phyloP scores from a whole-genome alignment of 176 grass and related monocot species.

The Rhynchospora breviuscula region DNA sequence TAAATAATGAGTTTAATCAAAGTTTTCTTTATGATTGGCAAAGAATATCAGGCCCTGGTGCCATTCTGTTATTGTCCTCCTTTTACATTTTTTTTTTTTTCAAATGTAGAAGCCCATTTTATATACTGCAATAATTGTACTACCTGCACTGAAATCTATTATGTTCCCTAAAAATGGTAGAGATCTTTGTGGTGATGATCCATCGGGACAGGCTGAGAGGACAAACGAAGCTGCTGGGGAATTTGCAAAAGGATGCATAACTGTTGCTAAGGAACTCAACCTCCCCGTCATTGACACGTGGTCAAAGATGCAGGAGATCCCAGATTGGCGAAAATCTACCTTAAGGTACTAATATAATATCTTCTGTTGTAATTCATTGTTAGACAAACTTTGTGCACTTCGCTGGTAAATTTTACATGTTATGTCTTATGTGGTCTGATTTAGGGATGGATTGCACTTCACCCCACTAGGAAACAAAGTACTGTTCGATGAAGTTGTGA shows the following conservation, averaged over 20 bases:
- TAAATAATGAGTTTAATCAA: not conserved
- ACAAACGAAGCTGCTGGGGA: conserved; percentile 78
- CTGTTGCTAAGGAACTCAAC: conserved; percentile 57
- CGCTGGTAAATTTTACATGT: not conserved
- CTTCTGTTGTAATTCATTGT: not conserved
- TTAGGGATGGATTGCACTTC: conserved; percentile 80
- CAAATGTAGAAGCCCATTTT: not conserved
- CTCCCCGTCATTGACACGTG: conserved; percentile 75
- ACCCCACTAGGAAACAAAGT: conserved; percentile 57
- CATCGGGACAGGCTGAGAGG: conserved; percentile 56
- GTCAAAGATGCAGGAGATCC: conserved; percentile 63
- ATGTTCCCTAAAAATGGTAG: conserved; percentile 21
- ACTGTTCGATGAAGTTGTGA: conserved; percentile 52
- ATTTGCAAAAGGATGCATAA: conserved; percentile 67
- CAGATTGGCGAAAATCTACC: conserved; percentile 60
- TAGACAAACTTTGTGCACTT: not conserved
- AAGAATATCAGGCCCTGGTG: not conserved
- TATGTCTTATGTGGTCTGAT: conserved; percentile 4
- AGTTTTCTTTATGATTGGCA: not conserved
- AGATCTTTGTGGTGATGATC: conserved; percentile 36
- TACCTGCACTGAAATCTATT: not conserved
- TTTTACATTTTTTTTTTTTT: not conserved
- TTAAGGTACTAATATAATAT: conserved; percentile 18
- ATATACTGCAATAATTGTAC: not conserved
- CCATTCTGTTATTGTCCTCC: not conserved